A percentile compares a stretch with the other conserved stretches of the same genome.
phyloP scores from a whole-genome alignment of 2,329 filamentous ascomycete species.

The Apiospora aurea region DNA sequence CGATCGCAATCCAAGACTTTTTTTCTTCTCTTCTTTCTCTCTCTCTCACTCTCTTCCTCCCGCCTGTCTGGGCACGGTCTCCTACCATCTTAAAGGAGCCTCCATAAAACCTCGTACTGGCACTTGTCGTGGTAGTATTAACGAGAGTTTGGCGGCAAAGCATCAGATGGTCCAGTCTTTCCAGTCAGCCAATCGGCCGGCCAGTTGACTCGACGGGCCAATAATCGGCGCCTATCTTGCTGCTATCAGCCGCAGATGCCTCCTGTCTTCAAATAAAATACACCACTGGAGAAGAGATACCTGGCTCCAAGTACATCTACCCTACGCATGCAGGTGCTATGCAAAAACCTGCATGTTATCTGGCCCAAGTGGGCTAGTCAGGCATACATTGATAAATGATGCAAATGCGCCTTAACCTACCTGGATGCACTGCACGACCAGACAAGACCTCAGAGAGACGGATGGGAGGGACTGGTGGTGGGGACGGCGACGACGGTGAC shows the following conservation, averaged over 20 bases:
- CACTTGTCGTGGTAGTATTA: conserved; percentile 11
- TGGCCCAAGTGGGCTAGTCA: conserved; percentile 17
- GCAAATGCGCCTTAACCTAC: neutral
- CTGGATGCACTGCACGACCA: neutral
- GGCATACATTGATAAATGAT: conserved; percentile 15
- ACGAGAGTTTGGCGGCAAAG: conserved; percentile 32
- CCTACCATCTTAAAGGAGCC: neutral
- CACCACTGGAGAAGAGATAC: conserved; percentile 7
- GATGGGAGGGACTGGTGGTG: neutral
- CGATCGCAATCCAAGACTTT: conserved; percentile 3
- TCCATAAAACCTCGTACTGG: conserved; percentile 21
- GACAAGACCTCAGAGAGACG: neutral
- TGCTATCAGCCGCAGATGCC: conserved; percentile 24
- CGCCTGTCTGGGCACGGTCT: conserved; percentile 16
- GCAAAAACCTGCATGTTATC: conserved; percentile 11
- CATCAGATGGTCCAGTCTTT: conserved; percentile 33
- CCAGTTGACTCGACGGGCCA: conserved; percentile 31
- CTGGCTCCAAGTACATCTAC: conserved; percentile 5
- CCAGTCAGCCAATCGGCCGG: conserved; percentile 33
- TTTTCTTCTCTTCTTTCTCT: neutral
- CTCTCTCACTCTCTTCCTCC: neutral
- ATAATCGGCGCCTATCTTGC: conserved; percentile 26
- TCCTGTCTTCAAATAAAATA: conserved; percentile 2
- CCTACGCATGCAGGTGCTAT: conserved; percentile 5
- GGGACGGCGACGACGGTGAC: conserved; percentile 3